Evolutionary conservation across 495 filamentous ascomycete species (phyloP), one percentile per base, ranked within the genome.

Genomic region (Podospora tetraspora): DNA sequence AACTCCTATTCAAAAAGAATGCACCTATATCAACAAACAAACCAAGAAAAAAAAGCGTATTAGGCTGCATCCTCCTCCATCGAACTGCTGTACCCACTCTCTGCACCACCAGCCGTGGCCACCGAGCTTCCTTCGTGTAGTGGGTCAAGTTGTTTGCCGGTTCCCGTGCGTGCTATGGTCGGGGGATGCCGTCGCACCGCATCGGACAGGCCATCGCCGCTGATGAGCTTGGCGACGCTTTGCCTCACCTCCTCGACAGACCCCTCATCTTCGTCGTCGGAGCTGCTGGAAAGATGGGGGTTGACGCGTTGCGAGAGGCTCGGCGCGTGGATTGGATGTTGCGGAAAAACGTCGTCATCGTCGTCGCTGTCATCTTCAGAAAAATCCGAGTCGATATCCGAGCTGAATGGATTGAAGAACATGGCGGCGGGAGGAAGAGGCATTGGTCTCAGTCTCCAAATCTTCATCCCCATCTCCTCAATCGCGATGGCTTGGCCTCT

Each of bases 351-450:
- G 22, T 72, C 75, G 43, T 71, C 73, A 12, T 79, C 77, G 5
- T 71, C 73, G 37, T 74, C 69, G 10, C 75, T 71, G 3, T 78
- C 75, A 56, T 81, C 78, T 16, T 74, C 75, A 4, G 75, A 73
- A 23, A 69, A 73, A 21, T 71, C 72, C 5, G 67, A 27, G 5
- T 76, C 78, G 3, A 58, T 69, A 23, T 77, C 75, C 13, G 69
- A 63, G 52, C 79, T 79, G 60, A 78, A 75, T 1, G 75, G 76
- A 1, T 76, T 75, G 43, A 77, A 76, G 62, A 79, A 82, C 22
- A 78, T 80, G 6, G 76, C 71, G 8, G 84, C 79, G 0, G 81
- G 79, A 6, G 84, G 84, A 0, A 86, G 75, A 22, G 75, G 69
- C 2, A 79, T 77, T 9, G 83, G 83, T 13, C 77, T 69, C 3